phyloP scores from a whole-genome alignment of 345 rosid species.

The Xanthoceras sorbifolium region DNA sequence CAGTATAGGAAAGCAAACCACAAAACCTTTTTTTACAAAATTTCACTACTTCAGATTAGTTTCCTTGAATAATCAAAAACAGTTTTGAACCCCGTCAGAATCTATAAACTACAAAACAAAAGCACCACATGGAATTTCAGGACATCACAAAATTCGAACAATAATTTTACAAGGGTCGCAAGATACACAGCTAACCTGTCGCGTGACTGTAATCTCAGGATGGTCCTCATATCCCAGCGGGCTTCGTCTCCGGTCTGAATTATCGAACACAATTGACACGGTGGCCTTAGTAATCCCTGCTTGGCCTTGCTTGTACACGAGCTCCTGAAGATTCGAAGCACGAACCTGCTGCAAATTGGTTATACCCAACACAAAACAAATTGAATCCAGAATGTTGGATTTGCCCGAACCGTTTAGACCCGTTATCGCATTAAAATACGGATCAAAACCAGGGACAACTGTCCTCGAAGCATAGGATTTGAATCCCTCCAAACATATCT shows the following conservation, averaged over 20 bases:
- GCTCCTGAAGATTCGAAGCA: constrained; percentile 96
- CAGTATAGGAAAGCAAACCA: not conserved
- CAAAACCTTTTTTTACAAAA: not conserved
- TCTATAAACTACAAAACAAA: not conserved
- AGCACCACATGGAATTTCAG: not conserved
- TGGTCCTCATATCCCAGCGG: constrained; percentile 94
- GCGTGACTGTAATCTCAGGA: constrained; percentile 80
- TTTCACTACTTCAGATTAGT: too few relatives aligned
- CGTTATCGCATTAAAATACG: constrained; percentile 91
- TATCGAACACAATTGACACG: constrained; percentile 83
- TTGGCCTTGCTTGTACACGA: constrained; percentile 99
- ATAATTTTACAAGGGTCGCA: not conserved
- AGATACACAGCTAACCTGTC: constrained; percentile 58
- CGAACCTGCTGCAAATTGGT: constrained; percentile 98
- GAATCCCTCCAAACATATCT: constrained; percentile 91
- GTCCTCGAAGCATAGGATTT: constrained; percentile 97
- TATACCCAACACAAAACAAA: constrained; percentile 96
- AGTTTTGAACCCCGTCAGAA: not conserved
- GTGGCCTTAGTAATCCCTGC: constrained; percentile 98
- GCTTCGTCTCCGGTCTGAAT: constrained; percentile 73
- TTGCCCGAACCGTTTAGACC: constrained; percentile 98
- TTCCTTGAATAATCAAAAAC: not conserved
- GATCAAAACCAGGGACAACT: constrained; percentile 89
- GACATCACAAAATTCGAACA: not conserved
- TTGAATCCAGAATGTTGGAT: constrained; percentile 96